Evolutionary conservation across 176 grass and related monocot genomes (phyloP).

Genomic region (Oryza coarctata): DNA sequence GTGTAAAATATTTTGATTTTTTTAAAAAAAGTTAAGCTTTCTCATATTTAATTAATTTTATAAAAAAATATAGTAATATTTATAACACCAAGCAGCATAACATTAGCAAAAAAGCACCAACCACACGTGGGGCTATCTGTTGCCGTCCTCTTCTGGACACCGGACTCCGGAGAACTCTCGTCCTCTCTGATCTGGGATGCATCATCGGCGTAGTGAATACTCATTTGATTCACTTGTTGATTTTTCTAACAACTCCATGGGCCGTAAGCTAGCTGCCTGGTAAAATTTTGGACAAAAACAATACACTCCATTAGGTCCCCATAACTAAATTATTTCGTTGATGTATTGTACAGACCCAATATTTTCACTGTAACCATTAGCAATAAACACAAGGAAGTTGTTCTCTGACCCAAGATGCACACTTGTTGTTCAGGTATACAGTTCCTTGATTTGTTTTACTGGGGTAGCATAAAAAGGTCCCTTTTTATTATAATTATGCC

Average conservation of each 20-base stretch:
- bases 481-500: neutral
- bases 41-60: too few species aligned
- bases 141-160: too few species aligned
- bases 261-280: slow-evolving; percentile 64
- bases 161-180: too few species aligned
- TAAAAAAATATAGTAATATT: too few species aligned
- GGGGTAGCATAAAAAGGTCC: neutral
- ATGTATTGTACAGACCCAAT: slow-evolving; percentile 79
- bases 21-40: too few species aligned
- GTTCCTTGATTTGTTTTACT: too few species aligned
- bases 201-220: slow-evolving; percentile 82
- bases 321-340: slow-evolving; percentile 10
- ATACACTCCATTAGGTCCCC: neutral
- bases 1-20: too few species aligned
- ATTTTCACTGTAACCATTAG: slow-evolving; percentile 89
- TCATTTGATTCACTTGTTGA: slow-evolving; percentile 98
- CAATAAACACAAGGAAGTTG: slow-evolving; percentile 94
- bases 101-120: too few species aligned
- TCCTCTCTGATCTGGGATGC: slow-evolving; percentile 98
- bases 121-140: too few species aligned
- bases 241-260: slow-evolving; percentile 85
- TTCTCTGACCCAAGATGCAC: slow-evolving; percentile 92
- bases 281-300: slow-evolving; percentile 3
- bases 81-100: too few species aligned
- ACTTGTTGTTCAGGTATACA: slow-evolving; percentile 87